Evolutionary conservation across 306 rosid genomes (phyloP).

Genomic region (Ormosia emarginata): DNA sequence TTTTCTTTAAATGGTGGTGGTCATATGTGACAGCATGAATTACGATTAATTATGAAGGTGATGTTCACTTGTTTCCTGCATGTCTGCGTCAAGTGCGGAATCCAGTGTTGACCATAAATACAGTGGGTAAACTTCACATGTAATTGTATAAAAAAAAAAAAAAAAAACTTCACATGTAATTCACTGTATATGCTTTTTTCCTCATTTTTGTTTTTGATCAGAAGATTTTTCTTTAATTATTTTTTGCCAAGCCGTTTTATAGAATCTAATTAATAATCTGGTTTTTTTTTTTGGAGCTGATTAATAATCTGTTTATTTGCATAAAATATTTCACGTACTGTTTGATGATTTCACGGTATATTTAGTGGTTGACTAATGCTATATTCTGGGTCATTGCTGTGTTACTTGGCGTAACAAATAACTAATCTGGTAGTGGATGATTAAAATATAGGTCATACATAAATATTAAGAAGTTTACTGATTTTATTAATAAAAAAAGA

Average conservation of each 20-base stretch:
- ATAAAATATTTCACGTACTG: neutral
- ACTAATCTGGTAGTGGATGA: neutral
- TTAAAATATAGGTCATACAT: neutral
- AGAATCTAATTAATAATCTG: no score
- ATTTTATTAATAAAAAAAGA: no score
- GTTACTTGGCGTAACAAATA: neutral
- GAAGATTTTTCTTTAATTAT: no score
- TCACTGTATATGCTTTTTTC: no score
- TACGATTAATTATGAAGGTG: neutral
- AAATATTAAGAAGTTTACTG: no score
- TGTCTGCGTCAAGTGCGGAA: neutral
- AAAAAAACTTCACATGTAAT: no score
- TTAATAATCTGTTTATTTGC: neutral
- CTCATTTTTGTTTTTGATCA: no score
- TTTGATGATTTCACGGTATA: neutral
- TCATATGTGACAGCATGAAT: neutral
- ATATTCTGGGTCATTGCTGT: neutral
- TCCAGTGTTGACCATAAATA: neutral
- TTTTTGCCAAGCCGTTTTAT: no score
- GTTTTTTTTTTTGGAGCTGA: no score
- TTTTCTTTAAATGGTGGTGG: neutral
- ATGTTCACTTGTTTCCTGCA: slow-evolving; percentile 14
- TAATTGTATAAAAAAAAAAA: no score
- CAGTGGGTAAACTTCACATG: neutral
- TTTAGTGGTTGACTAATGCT: neutral